Evolutionary conservation across 2,329 filamentous ascomycete species (phyloP), one percentile per base, ranked within the genome.

Genomic region (Penicillium sp.): DNA sequence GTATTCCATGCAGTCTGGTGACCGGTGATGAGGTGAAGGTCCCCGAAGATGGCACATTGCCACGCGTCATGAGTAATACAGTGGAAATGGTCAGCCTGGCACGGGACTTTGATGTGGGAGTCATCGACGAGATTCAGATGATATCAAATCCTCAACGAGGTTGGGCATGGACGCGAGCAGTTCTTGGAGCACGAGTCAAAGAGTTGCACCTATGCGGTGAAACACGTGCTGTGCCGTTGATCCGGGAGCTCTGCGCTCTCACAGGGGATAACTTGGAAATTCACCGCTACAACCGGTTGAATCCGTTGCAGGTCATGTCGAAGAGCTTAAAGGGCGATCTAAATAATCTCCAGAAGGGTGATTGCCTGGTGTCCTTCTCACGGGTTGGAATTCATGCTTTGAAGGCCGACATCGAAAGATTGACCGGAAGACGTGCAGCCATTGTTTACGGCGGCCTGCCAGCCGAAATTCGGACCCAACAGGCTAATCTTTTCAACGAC

Each of bases 81-180:
- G 94, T 99, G 3, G 94, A 99, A 71, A 99, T 99, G 87, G 80
- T 86, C 23, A 82, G 82, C 6, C 61, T 85, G 18, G 78, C 79
- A 45, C 72, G 73, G 4, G 69, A 70, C 2, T 84, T 89, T 28
- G 93, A 97, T 39, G 92, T 99, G 33, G 93, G 90, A 1, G 93
- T 99, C 60, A 93, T 99, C 57, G 94, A 99, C 67, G 94, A 99
- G 75, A 97, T 99, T 52, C 94, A 99, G 73, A 97, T 99, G 94
- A 90, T 99, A 61, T 86, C 84, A 15, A 86, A 91, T 64, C 57
- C 70, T 0, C 84, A 90, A 0, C 86, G 94, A 62, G 94, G 95
- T 1, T 95, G 88, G 86, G 92, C 91, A 2, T 99, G 94, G 94
- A 96, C 92, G 1, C 85, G 91, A 63, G 94, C 94, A 2, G 79